A percentile compares a stretch with the other conserved stretches of the same genome.
Conservation (phyloP, 441 rosid species). For the Croton setiger region DNA sequence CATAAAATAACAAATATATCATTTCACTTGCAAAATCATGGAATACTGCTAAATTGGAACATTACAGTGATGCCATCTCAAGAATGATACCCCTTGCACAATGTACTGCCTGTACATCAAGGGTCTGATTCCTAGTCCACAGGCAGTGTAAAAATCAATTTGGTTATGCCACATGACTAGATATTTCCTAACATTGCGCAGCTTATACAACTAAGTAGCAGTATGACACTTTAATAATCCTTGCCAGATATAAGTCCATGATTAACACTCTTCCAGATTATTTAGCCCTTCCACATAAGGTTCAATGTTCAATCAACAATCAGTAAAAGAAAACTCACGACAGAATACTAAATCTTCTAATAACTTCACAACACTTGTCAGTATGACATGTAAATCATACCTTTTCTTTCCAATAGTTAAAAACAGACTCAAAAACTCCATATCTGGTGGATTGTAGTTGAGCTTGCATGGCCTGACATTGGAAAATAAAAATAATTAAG, state of each 20-base stretch:
- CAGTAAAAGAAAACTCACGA: neutral
- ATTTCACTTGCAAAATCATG: neutral
- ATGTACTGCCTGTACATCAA: neutral
- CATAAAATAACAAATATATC: neutral
- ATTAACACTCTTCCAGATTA: neutral
- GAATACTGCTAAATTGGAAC: neutral
- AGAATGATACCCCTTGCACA: neutral
- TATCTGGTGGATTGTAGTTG: slow-evolving; percentile 49
- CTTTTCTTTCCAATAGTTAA: slow-evolving; percentile 92
- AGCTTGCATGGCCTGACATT: slow-evolving; percentile 68
- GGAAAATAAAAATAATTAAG: slow-evolving; percentile 16
- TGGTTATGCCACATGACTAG: too few relatives aligned
- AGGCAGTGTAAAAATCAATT: neutral
- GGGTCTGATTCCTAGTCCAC: neutral
- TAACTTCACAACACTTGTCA: slow-evolving; percentile 9
- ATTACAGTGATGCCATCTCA: neutral
- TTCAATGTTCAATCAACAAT: neutral
- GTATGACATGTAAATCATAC: slow-evolving; percentile 31
- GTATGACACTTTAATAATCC: neutral
- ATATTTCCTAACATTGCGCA: neutral
- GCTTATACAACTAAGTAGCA: neutral
- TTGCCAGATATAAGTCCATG: neutral
- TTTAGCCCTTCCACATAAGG: neutral
- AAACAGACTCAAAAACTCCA: slow-evolving; percentile 70
- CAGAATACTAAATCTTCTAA: neutral